Conservation (phyloP, 2,329 filamentous ascomycete species). For the Microthyrium microscopicum region DNA sequence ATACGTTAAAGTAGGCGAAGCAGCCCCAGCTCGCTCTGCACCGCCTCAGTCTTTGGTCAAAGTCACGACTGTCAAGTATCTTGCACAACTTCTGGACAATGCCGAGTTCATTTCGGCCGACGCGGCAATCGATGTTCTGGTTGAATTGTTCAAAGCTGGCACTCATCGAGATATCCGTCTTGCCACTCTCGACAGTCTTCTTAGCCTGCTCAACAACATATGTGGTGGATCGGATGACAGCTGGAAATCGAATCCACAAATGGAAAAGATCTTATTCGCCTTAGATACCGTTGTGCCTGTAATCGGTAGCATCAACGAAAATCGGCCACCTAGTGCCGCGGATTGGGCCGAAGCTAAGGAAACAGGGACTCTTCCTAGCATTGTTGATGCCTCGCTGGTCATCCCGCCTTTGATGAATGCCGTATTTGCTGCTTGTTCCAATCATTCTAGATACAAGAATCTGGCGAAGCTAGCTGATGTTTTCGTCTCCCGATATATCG, state of each 20-base stretch:
- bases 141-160: constrained; percentile 14
- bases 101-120: constrained; percentile 18
- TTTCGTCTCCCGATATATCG: constrained; percentile 9
- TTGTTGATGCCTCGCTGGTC: constrained; percentile 9
- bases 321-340: constrained; percentile 13
- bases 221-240: background rate
- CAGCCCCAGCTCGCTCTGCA: constrained; percentile 3
- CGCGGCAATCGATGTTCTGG: constrained; percentile 16
- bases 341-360: constrained; percentile 17
- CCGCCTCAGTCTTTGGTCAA: constrained; percentile 17
- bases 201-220: constrained; percentile 15
- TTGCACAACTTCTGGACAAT: constrained; percentile 22
- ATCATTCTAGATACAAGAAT: background rate
- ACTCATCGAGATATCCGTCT: constrained; percentile 23
- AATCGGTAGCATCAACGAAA: constrained; percentile 20
- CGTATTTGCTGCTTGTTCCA: constrained; percentile 5
- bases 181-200: constrained; percentile 18
- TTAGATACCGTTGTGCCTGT: constrained; percentile 18
- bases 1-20: constrained; percentile 8
- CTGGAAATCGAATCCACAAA: constrained; percentile 8
- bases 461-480: constrained; percentile 2
- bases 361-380: constrained; percentile 11
- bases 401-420: constrained; percentile 3
- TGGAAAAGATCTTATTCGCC: constrained; percentile 11
- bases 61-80: constrained; percentile 26